Percentiles rank a stretch among this genome's conserved stretches.
phyloP scores from a whole-genome alignment of 2,329 filamentous ascomycete species.

The Trichoderma brevicompactum region DNA sequence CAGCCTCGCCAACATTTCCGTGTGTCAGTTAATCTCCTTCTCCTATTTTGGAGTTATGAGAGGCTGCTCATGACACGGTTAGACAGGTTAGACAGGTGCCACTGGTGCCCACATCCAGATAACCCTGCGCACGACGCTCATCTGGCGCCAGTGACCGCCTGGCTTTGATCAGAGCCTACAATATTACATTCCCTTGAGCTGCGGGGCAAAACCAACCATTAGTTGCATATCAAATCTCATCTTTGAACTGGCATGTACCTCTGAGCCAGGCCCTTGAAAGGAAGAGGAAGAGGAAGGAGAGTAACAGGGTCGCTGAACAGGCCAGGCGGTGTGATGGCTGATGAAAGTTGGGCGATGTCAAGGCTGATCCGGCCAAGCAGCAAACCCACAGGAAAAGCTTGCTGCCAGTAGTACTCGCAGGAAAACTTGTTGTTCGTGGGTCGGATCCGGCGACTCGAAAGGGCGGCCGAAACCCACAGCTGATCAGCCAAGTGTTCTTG shows the following conservation, averaged over 20 bases:
- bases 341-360: not conserved
- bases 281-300: not conserved
- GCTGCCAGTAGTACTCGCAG: not conserved
- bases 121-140: not conserved
- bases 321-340: not conserved
- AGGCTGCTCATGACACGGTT: not conserved
- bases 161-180: not conserved
- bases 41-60: not conserved
- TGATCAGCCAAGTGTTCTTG: constrained; percentile 11
- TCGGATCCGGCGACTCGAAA: constrained; percentile 15
- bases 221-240: constrained; percentile 13
- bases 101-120: not conserved
- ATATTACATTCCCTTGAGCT: not conserved
- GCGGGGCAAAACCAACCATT: not conserved
- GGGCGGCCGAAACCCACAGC: constrained; percentile 18
- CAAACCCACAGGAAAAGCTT: not conserved
- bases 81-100: not conserved
- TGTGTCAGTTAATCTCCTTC: not conserved
- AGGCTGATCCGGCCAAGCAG: constrained; percentile 10
- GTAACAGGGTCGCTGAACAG: not conserved
- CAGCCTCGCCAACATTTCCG: not conserved
- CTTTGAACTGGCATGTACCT: not conserved
- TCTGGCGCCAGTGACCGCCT: not conserved
- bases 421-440: constrained; percentile 4
- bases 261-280: not conserved